Conservation (phyloP, 768 basidiomycete species). For the Auricularia auricula-judae region DNA sequence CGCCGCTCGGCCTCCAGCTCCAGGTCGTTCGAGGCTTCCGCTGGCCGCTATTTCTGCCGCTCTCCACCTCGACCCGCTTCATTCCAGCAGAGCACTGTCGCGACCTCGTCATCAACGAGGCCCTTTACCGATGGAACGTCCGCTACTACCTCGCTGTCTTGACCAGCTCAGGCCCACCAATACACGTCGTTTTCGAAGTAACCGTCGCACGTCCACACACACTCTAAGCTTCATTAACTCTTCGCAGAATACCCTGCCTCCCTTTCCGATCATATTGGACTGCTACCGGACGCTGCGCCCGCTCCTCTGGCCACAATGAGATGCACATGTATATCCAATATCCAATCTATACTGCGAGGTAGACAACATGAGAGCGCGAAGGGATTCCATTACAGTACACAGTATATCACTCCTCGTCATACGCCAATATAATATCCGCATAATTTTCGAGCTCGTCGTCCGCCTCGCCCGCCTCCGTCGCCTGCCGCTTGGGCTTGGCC, state of each 20-base stretch:
- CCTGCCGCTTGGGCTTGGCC: neutral
- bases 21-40: conserved; percentile 57
- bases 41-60: conserved; percentile 7
- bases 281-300: conserved; percentile 51
- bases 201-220: neutral
- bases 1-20: conserved; percentile 60
- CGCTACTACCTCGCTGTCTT: conserved; percentile 45
- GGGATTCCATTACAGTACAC: neutral
- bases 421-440: neutral
- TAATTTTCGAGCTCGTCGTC: neutral
- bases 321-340: neutral
- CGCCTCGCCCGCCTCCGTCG: neutral
- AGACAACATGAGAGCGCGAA: neutral
- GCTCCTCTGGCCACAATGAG: conserved; percentile 13
- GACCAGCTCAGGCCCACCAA: conserved; percentile 22
- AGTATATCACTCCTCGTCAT: neutral
- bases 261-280: conserved; percentile 44
- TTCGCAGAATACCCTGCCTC: conserved; percentile 51
- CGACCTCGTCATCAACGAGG: conserved; percentile 68
- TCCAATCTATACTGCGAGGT: neutral
- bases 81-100: conserved; percentile 43
- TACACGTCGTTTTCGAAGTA: conserved; percentile 12
- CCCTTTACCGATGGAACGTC: conserved; percentile 58
- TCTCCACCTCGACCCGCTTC: conserved; percentile 37
- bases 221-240: neutral